Evolutionary conservation across 345 rosid species (phyloP).

Genomic region (Salix viminalis): DNA sequence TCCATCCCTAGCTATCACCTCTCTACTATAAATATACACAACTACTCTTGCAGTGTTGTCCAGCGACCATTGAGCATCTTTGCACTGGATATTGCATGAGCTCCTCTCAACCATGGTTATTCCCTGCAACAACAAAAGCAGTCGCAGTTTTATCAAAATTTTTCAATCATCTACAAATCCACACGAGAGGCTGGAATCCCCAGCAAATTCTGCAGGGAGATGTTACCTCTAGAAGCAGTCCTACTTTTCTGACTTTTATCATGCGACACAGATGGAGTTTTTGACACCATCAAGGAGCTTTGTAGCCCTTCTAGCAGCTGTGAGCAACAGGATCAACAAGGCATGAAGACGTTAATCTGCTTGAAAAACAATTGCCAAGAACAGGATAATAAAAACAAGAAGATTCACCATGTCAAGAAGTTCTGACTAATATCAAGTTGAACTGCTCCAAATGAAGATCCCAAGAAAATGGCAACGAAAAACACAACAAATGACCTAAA

Average conservation of each 20-base stretch:
- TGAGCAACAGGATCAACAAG: not conserved
- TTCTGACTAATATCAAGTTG: not conserved
- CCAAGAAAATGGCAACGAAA: not conserved
- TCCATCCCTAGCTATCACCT: slow-evolving; percentile 34
- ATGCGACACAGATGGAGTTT: slow-evolving; percentile 69
- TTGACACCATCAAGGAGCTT: slow-evolving; percentile 73
- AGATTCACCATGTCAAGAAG: not conserved
- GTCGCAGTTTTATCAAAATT: slow-evolving; percentile 11
- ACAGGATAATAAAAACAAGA: not conserved
- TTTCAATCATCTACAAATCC: not conserved
- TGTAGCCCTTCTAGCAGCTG: slow-evolving; percentile 96
- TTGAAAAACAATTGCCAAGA: not conserved
- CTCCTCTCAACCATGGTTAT: slow-evolving; percentile 40
- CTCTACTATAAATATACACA: slow-evolving; percentile 44
- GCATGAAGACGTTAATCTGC: not conserved
- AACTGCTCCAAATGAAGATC: not conserved
- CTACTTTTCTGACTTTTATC: slow-evolving; percentile 55
- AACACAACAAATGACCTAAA: not conserved
- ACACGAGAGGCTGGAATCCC: not conserved
- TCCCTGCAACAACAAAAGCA: slow-evolving; percentile 47
- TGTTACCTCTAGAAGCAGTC: slow-evolving; percentile 23
- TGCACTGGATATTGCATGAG: slow-evolving; percentile 11
- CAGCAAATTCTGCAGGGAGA: not conserved
- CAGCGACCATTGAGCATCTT: slow-evolving; percentile 15
- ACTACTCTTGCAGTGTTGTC: slow-evolving; percentile 25